These are phyloP conservation scores for Mucor mucedo DNA, from an alignment of 371 early-diverging fungal genomes.

Conservation along the genomic window DNA sequence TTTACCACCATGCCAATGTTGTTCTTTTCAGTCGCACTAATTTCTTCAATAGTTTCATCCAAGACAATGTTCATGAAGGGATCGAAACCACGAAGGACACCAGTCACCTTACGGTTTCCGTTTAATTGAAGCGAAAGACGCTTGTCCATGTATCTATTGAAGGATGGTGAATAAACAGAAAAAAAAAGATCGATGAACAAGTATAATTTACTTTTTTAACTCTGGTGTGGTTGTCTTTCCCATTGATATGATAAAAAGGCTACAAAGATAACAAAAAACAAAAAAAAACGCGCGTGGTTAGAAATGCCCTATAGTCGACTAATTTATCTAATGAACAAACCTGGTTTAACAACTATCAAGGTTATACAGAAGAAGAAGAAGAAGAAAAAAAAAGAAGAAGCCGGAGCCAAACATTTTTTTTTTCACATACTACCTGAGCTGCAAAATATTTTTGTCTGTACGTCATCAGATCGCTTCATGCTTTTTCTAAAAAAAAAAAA, in stretches of 20 bases:
- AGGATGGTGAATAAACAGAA: slow-evolving; percentile 1
- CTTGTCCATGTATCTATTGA: slow-evolving; percentile 94
- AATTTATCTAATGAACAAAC: not conserved
- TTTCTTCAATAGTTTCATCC: slow-evolving; percentile 90
- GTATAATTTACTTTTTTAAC: slow-evolving; percentile 69
- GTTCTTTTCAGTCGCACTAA: slow-evolving; percentile 69
- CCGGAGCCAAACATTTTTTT: slow-evolving; percentile 8
- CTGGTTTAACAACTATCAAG: not conserved
- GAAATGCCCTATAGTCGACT: not conserved
- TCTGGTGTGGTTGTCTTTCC: slow-evolving; percentile 81
- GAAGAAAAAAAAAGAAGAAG: slow-evolving; percentile 7
- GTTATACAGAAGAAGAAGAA: slow-evolving; percentile 1
- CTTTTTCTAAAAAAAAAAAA: too few relatives aligned
- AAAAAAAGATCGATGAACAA: slow-evolving; percentile 6
- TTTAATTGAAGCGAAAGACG: slow-evolving; percentile 90
- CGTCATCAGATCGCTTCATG: not conserved
- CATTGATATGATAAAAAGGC: slow-evolving; percentile 32
- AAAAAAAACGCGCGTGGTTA: slow-evolving; percentile 8
- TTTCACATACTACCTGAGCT: not conserved
- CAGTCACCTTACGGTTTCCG: slow-evolving; percentile 89
- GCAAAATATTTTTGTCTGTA: not conserved
- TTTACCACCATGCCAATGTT: slow-evolving; percentile 90
- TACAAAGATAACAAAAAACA: not conserved
- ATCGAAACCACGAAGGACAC: slow-evolving; percentile 96
- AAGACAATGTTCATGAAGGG: slow-evolving; percentile 99